Percentiles rank a stretch among this genome's conserved stretches.
Conservation (phyloP, 1,284 basidiomycete species). For the Hemileia vastatrix region DNA sequence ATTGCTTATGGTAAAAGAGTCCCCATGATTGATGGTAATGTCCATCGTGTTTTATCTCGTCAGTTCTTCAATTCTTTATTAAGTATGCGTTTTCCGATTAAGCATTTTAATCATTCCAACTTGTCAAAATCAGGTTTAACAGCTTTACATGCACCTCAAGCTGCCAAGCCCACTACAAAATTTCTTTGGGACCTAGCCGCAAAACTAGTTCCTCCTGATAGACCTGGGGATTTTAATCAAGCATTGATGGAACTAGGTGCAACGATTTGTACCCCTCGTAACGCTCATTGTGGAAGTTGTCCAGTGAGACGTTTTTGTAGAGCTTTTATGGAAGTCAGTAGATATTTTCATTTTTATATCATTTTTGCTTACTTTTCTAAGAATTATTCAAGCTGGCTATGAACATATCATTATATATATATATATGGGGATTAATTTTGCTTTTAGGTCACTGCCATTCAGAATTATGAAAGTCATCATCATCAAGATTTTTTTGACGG, state of each 20-base stretch:
- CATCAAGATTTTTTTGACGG: not conserved
- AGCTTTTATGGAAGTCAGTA: slow-evolving; percentile 51
- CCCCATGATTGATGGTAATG: slow-evolving; percentile 88
- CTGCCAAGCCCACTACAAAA: slow-evolving; percentile 64
- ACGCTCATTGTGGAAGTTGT: slow-evolving; percentile 63
- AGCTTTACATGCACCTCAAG: slow-evolving; percentile 68
- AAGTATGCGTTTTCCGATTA: not conserved
- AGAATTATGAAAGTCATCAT: not conserved
- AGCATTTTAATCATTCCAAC: slow-evolving; percentile 46
- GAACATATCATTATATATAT: not conserved
- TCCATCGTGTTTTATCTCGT: slow-evolving; percentile 44
- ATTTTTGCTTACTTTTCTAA: not conserved
- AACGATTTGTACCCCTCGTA: slow-evolving; percentile 74
- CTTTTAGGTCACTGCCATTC: not conserved
- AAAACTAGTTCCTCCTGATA: slow-evolving; percentile 53
- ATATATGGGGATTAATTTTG: not conserved
- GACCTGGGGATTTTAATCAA: slow-evolving; percentile 76
- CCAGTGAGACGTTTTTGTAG: slow-evolving; percentile 60
- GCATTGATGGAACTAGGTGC: slow-evolving; percentile 78
- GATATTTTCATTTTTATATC: not conserved
- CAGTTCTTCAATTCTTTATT: not conserved
- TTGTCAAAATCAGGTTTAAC: slow-evolving; percentile 69
- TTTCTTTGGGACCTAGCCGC: slow-evolving; percentile 70
- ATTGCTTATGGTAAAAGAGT: slow-evolving; percentile 77
- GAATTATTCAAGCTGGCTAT: not conserved